Evolutionary conservation across 1,284 basidiomycete species (phyloP).

Genomic region (Ceratorhiza oryzae-sativae): DNA sequence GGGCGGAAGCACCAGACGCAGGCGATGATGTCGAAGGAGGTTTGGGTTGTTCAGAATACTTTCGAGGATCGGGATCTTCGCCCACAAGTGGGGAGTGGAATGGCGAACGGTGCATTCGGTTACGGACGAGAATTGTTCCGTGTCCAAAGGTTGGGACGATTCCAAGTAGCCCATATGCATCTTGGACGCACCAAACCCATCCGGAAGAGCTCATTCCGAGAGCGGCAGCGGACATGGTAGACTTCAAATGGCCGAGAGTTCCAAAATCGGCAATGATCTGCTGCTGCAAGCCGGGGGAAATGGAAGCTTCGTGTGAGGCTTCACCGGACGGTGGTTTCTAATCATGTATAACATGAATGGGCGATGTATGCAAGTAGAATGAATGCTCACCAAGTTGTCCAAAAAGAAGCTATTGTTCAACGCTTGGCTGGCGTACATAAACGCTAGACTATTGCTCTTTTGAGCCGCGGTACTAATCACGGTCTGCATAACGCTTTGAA

Average conservation of each 20-base stretch:
- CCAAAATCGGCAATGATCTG: constrained; percentile 65
- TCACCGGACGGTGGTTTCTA: constrained; percentile 58
- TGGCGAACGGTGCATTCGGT: constrained; percentile 32
- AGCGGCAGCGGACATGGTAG: constrained; percentile 76
- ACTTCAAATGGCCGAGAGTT: constrained; percentile 73
- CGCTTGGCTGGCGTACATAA: constrained; percentile 92
- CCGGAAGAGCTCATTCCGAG: constrained; percentile 83
- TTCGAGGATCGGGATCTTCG: constrained; percentile 22
- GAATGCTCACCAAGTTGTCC: constrained; percentile 72
- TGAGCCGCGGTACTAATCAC: constrained; percentile 73
- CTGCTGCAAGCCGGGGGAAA: constrained; percentile 52
- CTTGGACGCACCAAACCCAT: constrained; percentile 87
- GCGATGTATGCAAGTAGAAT: constrained; percentile 33
- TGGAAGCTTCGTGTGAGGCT: constrained; percentile 55
- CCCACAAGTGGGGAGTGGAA: constrained; percentile 18
- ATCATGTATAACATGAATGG: constrained; percentile 49
- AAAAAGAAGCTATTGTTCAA: constrained; percentile 98
- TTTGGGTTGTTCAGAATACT: neutral
- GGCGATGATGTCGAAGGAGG: constrained; percentile 46
- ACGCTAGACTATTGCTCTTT: constrained; percentile 72
- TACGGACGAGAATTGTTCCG: constrained; percentile 82
- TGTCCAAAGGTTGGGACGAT: constrained; percentile 87
- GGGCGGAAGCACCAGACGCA: constrained; percentile 48
- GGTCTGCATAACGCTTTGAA: constrained; percentile 72
- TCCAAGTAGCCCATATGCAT: constrained; percentile 68